phyloP scores from a whole-genome alignment of 129 eudicot species.

The Scalesia atractyloides region DNA sequence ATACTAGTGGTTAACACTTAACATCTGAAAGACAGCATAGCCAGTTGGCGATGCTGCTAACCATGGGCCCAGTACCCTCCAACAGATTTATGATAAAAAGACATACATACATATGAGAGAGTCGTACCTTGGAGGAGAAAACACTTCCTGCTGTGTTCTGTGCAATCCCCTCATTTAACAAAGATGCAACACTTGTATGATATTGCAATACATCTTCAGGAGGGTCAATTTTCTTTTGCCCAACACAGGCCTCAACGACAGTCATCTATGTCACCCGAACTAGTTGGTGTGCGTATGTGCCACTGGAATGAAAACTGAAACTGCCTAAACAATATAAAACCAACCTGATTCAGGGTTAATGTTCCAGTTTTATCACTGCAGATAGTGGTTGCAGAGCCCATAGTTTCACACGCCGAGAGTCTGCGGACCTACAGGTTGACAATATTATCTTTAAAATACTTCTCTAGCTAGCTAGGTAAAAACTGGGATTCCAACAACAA shows the following conservation, averaged over 20 bases:
- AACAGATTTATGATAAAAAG: not conserved
- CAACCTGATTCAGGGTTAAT: conserved; percentile 79
- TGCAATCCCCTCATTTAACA: conserved; percentile 74
- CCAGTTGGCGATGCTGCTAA: too few species aligned
- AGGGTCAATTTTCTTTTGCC: conserved; percentile 64
- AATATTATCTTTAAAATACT: conserved; percentile 5
- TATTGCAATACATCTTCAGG: conserved; percentile 48
- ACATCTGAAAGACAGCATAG: not conserved
- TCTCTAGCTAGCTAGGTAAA: not conserved
- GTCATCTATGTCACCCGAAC: conserved; percentile 61
- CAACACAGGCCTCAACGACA: conserved; percentile 70
- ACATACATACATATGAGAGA: not conserved
- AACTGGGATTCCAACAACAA: not conserved
- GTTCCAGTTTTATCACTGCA: conserved; percentile 99
- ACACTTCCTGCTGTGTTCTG: conserved; percentile 92
- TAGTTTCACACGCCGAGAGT: conserved; percentile 98
- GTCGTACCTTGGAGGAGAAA: conserved; percentile 77
- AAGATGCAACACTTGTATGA: conserved; percentile 49
- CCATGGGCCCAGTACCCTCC: not conserved
- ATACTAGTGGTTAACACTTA: not conserved
- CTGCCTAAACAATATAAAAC: conserved; percentile 2
- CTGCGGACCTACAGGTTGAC: conserved; percentile 70
- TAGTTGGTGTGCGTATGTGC: not conserved
- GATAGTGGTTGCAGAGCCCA: conserved; percentile 99
- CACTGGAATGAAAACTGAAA: not conserved